Evolutionary conservation across 2,329 filamentous ascomycete species (phyloP), one percentile per base, ranked within the genome.

Genomic region (Lachnellula subtilissima): DNA sequence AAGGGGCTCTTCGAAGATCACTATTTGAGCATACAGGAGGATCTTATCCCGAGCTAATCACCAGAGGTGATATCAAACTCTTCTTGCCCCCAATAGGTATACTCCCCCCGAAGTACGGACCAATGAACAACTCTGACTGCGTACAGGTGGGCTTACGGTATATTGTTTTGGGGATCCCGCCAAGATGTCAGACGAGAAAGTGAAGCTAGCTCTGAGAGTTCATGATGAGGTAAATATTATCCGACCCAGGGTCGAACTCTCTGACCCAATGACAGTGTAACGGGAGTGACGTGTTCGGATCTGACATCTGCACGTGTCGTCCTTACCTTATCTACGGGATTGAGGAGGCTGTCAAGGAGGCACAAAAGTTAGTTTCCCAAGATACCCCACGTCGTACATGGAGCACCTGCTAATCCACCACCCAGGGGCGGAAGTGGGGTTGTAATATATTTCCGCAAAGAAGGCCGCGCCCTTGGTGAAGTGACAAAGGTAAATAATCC

Each of bases 391-490:
- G 25, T 37, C 17, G 46, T 39, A 52, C 46, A 32, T 37, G 28
- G 45, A 28, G 46, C 40, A 56, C 54, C 51, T 35, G 32, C 55
- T 56, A 39, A 55, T 22, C 28, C 15, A 22, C 11, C 50, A 45
- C 35, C 14, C 39, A 52, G 52, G 55, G 93, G 93, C 52, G 93
- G 93, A 48, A 93, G 88, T 65, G 93, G 93, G 55, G 91, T 97
- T 22, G 94, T 97, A 53, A 97, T 97, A 71, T 99, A 99, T 73
- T 99, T 97, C 83, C 86, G 94, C 64, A 99, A 99, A 72, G 94
- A 99, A 76, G 94, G 94, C 35, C 84, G 94, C 64, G 94, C 93
- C 39, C 78, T 97, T 6, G 94, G 94, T 52, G 94, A 99, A 73
- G 94, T 99, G 37, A 69, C 66, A 57, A 69, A 69, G 62, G 67